Evolutionary conservation across 129 eudicot genomes (phyloP).

Genomic region (Tagetes patula): DNA sequence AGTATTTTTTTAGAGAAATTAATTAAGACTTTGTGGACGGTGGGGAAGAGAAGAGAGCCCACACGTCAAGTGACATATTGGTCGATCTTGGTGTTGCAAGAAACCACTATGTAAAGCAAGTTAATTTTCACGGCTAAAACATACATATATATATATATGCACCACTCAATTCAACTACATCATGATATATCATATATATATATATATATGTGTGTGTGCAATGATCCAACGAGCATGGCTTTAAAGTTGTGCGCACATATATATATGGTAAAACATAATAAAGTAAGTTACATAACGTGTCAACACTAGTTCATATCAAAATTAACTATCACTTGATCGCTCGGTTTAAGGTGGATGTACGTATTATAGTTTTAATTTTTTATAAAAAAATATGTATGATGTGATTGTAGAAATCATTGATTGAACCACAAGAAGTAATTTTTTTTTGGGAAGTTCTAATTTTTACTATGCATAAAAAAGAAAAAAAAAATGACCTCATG

Average conservation of each 20-base stretch:
- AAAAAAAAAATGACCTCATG: too few species aligned
- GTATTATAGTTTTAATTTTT: too few species aligned
- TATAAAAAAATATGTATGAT: too few species aligned
- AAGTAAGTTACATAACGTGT: not conserved
- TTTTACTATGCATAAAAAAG: too few species aligned
- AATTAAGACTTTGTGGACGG: slow-evolving; percentile 28
- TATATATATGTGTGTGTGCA: not conserved
- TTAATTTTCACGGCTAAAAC: slow-evolving; percentile 19
- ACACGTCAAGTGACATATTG: slow-evolving; percentile 31
- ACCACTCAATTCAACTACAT: slow-evolving; percentile 21
- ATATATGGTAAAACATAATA: not conserved
- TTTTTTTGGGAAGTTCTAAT: too few species aligned
- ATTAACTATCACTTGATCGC: not conserved
- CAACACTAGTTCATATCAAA: not conserved
- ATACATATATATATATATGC: too few species aligned
- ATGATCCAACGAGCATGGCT: slow-evolving; percentile 6
- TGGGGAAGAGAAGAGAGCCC: slow-evolving; percentile 35
- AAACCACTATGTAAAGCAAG: slow-evolving; percentile 26
- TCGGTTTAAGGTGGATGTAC: too few species aligned
- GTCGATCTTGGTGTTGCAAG: slow-evolving; percentile 23
- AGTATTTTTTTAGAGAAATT: slow-evolving; percentile 21
- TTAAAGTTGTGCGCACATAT: not conserved
- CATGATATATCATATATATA: too few species aligned
- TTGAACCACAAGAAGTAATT: too few species aligned
- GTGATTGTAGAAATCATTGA: not conserved